A percentile compares a stretch with the other conserved stretches of the same genome.
phyloP scores from a whole-genome alignment of 192 early-diverging fungal species.

The Dispira parvispora region DNA sequence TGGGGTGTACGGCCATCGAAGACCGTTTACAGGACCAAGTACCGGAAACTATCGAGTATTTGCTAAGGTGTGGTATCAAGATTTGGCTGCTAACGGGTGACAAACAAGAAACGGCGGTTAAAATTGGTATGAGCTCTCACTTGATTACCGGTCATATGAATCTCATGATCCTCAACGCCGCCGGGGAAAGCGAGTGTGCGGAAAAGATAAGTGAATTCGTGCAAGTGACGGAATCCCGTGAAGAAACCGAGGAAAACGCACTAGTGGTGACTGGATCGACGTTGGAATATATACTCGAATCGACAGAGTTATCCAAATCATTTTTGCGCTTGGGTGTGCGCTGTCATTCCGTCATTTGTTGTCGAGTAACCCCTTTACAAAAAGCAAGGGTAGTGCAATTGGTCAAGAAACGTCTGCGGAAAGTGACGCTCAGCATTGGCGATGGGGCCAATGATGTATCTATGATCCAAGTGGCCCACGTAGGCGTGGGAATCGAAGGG shows the following conservation, averaged over 20 bases:
- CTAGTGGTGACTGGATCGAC: conserved; percentile 75
- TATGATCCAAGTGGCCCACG: conserved; percentile 88
- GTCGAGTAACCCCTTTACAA: conserved; percentile 76
- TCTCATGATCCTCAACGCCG: conserved; percentile 37
- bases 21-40: conserved; percentile 93
- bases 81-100: conserved; percentile 98
- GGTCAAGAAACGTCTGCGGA: conserved; percentile 24
- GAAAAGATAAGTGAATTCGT: conserved; percentile 21
- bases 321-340: conserved; percentile 37
- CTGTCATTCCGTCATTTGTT: conserved; percentile 65
- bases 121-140: conserved; percentile 81
- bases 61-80: conserved; percentile 76
- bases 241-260: conserved; percentile 24
- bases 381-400: conserved; percentile 73
- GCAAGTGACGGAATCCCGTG: not conserved
- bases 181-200: conserved; percentile 12
- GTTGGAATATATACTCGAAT: conserved; percentile 26
- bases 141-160: conserved; percentile 52
- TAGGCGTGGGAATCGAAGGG: conserved; percentile 84
- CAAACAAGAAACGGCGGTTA: conserved; percentile 96
- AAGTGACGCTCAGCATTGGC: conserved; percentile 67
- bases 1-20: conserved; percentile 93
- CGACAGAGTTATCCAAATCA: conserved; percentile 13
- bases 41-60: conserved; percentile 74
- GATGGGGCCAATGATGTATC: conserved; percentile 93